Conservation (phyloP, 2,329 filamentous ascomycete species). For the Alternaria arborescens region DNA sequence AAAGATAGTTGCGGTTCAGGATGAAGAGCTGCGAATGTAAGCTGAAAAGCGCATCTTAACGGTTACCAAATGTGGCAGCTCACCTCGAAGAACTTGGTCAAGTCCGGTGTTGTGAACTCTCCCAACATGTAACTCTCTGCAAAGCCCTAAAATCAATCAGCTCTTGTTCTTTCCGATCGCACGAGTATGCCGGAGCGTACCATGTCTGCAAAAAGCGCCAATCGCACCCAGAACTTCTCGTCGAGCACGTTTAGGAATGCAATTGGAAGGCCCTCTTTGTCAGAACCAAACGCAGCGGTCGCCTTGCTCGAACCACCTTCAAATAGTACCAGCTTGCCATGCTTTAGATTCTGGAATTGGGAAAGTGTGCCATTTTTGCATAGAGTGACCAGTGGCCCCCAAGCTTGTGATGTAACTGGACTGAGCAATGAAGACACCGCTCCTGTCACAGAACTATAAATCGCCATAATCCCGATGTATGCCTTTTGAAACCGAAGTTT, state of each 20-base stretch:
- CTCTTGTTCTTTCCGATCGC: background rate
- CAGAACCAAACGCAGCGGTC: slow-evolving; percentile 54
- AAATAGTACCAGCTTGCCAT: slow-evolving; percentile 57
- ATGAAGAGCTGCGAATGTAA: slow-evolving; percentile 69
- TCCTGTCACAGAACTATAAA: slow-evolving; percentile 49
- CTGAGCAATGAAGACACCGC: slow-evolving; percentile 53
- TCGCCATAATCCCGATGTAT: slow-evolving; percentile 37
- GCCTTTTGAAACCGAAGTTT: background rate
- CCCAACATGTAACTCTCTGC: slow-evolving; percentile 77
- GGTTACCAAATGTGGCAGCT: background rate
- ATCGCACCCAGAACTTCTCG: slow-evolving; percentile 74
- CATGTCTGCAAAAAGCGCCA: slow-evolving; percentile 77
- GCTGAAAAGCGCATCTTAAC: background rate
- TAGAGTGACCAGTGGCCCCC: slow-evolving; percentile 58
- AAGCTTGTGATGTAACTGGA: slow-evolving; percentile 57
- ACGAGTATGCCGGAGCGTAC: slow-evolving; percentile 37
- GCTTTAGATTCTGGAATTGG: slow-evolving; percentile 56
- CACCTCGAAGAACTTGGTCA: slow-evolving; percentile 74
- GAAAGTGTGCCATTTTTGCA: slow-evolving; percentile 57
- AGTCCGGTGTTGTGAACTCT: slow-evolving; percentile 71
- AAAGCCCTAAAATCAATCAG: slow-evolving; percentile 61
- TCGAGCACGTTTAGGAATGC: slow-evolving; percentile 68
- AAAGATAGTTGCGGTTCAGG: slow-evolving; percentile 69
- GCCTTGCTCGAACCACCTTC: slow-evolving; percentile 55
- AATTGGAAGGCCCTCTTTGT: slow-evolving; percentile 52